Evolutionary conservation across 768 basidiomycete genomes (phyloP).

Genomic region (Tephrocybe sp.): DNA sequence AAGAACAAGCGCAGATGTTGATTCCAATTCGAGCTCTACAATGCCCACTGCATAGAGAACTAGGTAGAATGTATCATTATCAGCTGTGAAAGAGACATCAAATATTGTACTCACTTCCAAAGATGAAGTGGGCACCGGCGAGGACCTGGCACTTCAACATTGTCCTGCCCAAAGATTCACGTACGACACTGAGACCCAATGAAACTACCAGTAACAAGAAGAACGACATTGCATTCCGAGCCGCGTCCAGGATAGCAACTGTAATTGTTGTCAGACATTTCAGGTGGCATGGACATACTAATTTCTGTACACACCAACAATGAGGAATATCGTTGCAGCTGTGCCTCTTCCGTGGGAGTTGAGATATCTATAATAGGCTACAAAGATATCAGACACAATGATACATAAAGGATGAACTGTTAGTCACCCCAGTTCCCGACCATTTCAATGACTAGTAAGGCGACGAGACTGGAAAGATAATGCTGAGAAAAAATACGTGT

Average conservation of each 20-base stretch:
- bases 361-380: conserved; percentile 92
- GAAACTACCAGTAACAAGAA: conserved; percentile 94
- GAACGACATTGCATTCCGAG: conserved; percentile 91
- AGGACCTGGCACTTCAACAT: conserved; percentile 86
- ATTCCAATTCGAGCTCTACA: conserved; percentile 89
- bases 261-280: conserved; percentile 9
- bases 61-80: conserved; percentile 25
- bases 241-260: conserved; percentile 96
- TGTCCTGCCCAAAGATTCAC: conserved; percentile 79
- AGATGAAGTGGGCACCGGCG: conserved; percentile 85
- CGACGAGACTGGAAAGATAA: conserved; percentile 88
- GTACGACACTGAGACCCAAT: conserved; percentile 89
- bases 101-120: conserved; percentile 70
- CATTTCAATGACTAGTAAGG: conserved; percentile 91
- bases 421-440: conserved; percentile 83
- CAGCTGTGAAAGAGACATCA: neutral
- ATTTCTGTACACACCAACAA: conserved; percentile 66
- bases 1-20: conserved; percentile 80
- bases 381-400: conserved; percentile 1
- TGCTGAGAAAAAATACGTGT: conserved; percentile 48
- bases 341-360: conserved; percentile 81
- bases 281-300: neutral
- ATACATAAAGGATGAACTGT: neutral
- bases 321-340: conserved; percentile 85
- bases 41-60: conserved; percentile 94